Base-by-base conservation (phyloP, 345 rosid genomes). In the Xanthoceras sorbifolium region DNA sequence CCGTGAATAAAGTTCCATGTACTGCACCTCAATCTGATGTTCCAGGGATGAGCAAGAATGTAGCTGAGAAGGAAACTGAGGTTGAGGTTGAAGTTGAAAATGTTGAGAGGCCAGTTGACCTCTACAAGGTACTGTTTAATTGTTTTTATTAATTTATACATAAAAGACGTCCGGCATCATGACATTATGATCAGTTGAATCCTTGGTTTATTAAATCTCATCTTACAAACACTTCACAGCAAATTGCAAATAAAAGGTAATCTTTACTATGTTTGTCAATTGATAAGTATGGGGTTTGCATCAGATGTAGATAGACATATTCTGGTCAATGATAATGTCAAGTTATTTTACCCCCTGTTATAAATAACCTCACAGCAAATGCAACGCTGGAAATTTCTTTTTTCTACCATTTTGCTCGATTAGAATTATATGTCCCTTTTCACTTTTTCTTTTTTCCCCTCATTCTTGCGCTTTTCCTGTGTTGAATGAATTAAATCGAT, bases 31-130 rank as follows among this genome's bases (percentile, higher is more conserved):
- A 77, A 38, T 64, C 80, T 62, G 82, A 66, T 59, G 63, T 72
- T 67, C 82, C 78, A 74, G 87, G 80, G 80, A 68, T 57, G 26
- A 82, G 77, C 71, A 83, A 79, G 78, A 83, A 73, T 62, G 78
- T 74, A 46, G 76, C 82, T 72, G 85, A 76, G 25, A 82, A 83
- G 75, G 94, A 87, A 70, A 79, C 73, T 69, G 90, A 88, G 77
- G 86, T 77, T 20, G 84, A 83, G 77, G 89, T 82, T 78, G 86
- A 86, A 85, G 86, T 82, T 78, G 97, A 90, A 87, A 91, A 87
- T 83, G 87, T 96, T 32, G 98, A 91, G 86, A 89, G 95, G 84
- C 98, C 97, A 17, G 97, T 96, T 80, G 99, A 96, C 89, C 94
- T 96, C 9, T 96, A 93, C 82, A 93, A 96, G 98, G 99, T 92